Evolutionary conservation across 2,329 filamentous ascomycete genomes (phyloP).

Genomic region (Monilinia polystroma): DNA sequence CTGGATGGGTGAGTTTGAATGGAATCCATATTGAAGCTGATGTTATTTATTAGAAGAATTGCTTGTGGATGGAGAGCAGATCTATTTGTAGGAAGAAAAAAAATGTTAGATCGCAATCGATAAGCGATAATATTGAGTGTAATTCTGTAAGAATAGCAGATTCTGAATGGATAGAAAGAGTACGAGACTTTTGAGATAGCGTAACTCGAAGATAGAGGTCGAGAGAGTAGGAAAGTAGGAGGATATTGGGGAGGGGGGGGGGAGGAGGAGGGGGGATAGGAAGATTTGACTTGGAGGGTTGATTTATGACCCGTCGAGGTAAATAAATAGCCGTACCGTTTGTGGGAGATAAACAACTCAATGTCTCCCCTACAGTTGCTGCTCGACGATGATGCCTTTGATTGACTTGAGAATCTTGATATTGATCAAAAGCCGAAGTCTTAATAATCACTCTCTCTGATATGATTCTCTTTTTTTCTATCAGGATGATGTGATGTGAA

Average conservation of each 20-base stretch:
- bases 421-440: not conserved
- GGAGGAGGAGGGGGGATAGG: slow-evolving; percentile 5
- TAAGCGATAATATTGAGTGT: not conserved
- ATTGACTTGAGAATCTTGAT: slow-evolving; percentile 10
- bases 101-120: slow-evolving; percentile 35
- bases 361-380: slow-evolving; percentile 82
- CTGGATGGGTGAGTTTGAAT: slow-evolving; percentile 90
- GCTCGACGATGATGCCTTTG: slow-evolving; percentile 38
- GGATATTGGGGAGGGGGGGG: slow-evolving; percentile 5
- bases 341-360: slow-evolving; percentile 94
- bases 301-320: slow-evolving; percentile 26
- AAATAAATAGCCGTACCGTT: slow-evolving; percentile 52
- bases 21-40: slow-evolving; percentile 65
- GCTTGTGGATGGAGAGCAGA: slow-evolving; percentile 30
- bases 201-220: slow-evolving; percentile 25
- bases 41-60: slow-evolving; percentile 29
- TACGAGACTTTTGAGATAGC: slow-evolving; percentile 23
- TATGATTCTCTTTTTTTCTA: not conserved
- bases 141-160: not conserved
- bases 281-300: slow-evolving; percentile 12
- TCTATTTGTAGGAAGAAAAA: slow-evolving; percentile 29
- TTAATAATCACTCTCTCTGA: slow-evolving; percentile 6
- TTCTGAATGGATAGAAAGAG: not conserved
- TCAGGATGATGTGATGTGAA: not conserved
- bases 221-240: slow-evolving; percentile 14